These are phyloP conservation scores for Aspergillus bombycis DNA, from an alignment of 2,329 filamentous ascomycete genomes.

Conservation along the genomic window DNA sequence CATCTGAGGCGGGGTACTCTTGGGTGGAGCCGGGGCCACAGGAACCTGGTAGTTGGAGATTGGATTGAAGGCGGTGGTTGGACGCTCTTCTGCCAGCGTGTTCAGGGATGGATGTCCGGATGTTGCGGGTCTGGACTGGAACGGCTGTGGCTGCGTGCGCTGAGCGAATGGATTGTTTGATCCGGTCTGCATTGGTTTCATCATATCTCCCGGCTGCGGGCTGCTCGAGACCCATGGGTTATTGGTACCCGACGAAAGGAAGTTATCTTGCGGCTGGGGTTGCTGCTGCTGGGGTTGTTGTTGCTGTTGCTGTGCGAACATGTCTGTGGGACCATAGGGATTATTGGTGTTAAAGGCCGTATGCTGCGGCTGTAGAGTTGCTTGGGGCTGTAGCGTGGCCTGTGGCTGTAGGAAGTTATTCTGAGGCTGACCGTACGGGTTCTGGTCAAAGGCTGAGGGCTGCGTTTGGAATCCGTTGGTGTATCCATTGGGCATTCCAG, in stretches of 20 bases:
- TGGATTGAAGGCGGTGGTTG: conserved; percentile 59
- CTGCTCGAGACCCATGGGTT: conserved; percentile 83
- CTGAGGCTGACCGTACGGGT: conserved; percentile 45
- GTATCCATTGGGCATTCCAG: conserved; percentile 71
- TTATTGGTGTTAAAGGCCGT: conserved; percentile 61
- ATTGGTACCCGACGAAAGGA: conserved; percentile 78
- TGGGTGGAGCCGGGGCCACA: conserved; percentile 35
- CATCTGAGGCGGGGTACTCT: conserved; percentile 35
- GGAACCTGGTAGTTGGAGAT: conserved; percentile 51
- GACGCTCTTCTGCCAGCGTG: conserved; percentile 81
- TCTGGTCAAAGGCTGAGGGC: conserved; percentile 69
- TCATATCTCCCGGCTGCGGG: conserved; percentile 61
- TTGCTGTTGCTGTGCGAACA: conserved; percentile 55
- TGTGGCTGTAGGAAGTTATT: conserved; percentile 54
- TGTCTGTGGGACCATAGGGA: conserved; percentile 56
- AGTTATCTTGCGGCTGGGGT: conserved; percentile 57
- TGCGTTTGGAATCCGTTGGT: conserved; percentile 70
- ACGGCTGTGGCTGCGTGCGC: conserved; percentile 54
- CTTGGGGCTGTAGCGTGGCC: conserved; percentile 58
- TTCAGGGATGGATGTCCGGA: conserved; percentile 71
- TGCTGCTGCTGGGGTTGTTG: conserved; percentile 51
- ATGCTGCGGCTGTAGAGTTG: conserved; percentile 60
- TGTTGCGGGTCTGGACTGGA: conserved; percentile 56
- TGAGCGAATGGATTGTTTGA: conserved; percentile 95
- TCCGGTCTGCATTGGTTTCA: conserved; percentile 84